Evolutionary conservation across 2,329 filamentous ascomycete species (phyloP), one percentile per base, ranked within the genome.

Genomic region (Huntiella savannae): DNA sequence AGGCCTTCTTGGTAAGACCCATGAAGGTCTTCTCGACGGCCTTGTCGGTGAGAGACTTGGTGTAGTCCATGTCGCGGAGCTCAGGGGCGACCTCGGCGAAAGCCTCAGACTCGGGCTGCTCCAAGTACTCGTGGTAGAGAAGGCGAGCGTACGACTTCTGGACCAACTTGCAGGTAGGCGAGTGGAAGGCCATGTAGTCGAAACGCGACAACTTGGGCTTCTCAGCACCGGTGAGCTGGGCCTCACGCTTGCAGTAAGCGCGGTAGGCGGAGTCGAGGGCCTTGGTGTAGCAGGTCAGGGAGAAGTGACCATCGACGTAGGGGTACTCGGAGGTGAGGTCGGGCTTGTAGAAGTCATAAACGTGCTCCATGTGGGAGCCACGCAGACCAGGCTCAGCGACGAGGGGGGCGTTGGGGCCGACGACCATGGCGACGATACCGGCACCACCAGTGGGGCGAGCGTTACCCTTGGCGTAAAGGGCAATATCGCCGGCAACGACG

Each of bases 281-380:
- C 67, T 82, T 73, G 53, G 71, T 82, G 66, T 88, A 88, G 72
- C 82, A 88, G 63, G 68, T 79, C 60, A 86, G 62, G 42, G 82
- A 88, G 71, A 77, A 86, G 62, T 87, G 82, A 51, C 82, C 82
- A 56, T 88, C 82, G 49, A 88, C 82, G 58, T 83, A 78, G 53
- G 82, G 82, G 67, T 88, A 88, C 66, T 88, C 82, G 72, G 79
- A 84, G 58, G 82, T 82, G 54, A 88, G 69, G 63, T 88, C 82
- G 57, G 82, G 82, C 77, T 88, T 88, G 76, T 85, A 88, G 63
- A 88, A 88, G 63, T 88, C 82, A 63, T 88, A 91, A 56, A 78
- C 79, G 65, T 88, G 82, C 62, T 78, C 71, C 77, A 87, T 79
- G 69, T 83, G 85, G 56, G 70, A 78, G 59, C 79, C 82, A 58